Evolutionary conservation across 2,329 filamentous ascomycete genomes (phyloP), one percentile per base, ranked within the genome.

Genomic region (Paramyrothecium sp.): DNA sequence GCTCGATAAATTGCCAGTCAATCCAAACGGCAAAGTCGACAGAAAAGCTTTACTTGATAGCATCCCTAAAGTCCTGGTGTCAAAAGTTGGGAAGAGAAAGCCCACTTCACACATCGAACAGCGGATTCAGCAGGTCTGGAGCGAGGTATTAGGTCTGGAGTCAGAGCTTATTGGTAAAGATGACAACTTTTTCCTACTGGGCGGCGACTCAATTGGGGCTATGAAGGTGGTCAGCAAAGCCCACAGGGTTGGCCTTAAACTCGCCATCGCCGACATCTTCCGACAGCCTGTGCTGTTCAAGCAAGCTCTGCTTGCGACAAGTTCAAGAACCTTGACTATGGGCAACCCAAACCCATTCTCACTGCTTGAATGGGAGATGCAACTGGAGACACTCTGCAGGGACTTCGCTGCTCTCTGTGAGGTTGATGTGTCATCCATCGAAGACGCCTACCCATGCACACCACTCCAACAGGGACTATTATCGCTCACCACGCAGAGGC

Each of bases 21-120:
- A 67, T 19, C 44, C 54, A 1, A 69, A 63, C 16, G 64, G 65
- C 19, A 68, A 70, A 50, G 55, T 67, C 0, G 65, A 70, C 26
- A 55, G 65, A 26, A 12, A 46, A 34, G 7, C 56, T 65, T 3
- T 22, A 22, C 22, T 54, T 17, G 56, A 48, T 10, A 16, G 33
- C 33, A 38, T n/a, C n/a, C n/a, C n/a, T n/a, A n/a, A n/a, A n/a
- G n/a, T n/a, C n/a, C n/a, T n/a, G n/a, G n/a, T n/a, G n/a, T n/a
- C n/a, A n/a, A n/a, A 38, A 38, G 16, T 38, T 16, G 10, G 10
- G n/a, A 48, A 48, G n/a, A 19, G 46, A 21, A n/a, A 48, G 8
- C 46, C 46, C 10, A 48, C 17, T n/a, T 16, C 20, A 11, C 26
- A 19, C 48, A 44, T 3, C 59, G 47, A 1, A 41, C 3, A 2